A percentile compares a stretch with the other conserved stretches of the same genome.
Evolutionary conservation across 768 basidiomycete species (phyloP).

Genomic region (Rhodocollybia butyracea): DNA sequence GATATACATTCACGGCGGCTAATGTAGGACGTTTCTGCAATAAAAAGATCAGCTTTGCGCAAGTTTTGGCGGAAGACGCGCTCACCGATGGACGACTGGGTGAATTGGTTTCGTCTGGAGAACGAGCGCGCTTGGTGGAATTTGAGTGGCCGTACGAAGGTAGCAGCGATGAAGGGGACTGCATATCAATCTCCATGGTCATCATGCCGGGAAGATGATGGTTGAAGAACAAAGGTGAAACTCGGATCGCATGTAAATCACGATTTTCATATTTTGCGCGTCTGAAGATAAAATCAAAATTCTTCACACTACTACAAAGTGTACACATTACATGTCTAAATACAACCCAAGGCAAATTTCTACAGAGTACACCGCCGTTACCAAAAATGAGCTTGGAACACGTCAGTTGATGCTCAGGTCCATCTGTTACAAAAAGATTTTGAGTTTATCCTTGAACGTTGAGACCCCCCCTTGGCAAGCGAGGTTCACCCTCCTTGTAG

Average conservation of each 20-base stretch:
- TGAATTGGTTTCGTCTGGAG: slow-evolving; percentile 46
- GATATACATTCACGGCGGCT: slow-evolving; percentile 22
- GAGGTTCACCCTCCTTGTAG: slow-evolving; percentile 66
- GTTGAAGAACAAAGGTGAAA: not conserved
- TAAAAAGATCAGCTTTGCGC: not conserved
- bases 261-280: no score
- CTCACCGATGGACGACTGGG: slow-evolving; percentile 56
- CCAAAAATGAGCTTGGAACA: no score
- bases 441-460: slow-evolving; percentile 54
- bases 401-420: no score
- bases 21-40: slow-evolving; percentile 59
- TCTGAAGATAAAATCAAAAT: no score
- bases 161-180: slow-evolving; percentile 37
- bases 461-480: slow-evolving; percentile 60
- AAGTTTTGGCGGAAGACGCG: slow-evolving; percentile 3
- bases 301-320: no score
- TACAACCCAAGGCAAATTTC: no score
- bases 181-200: slow-evolving; percentile 60
- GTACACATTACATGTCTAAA: no score
- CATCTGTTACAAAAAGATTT: no score
- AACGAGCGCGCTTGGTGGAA: slow-evolving; percentile 57
- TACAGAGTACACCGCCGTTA: not conserved
- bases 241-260: not conserved
- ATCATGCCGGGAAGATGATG: slow-evolving; percentile 35
- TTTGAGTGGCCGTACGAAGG: slow-evolving; percentile 27